Conservation (phyloP, 192 early-diverging fungal species). For the Coemansia nantahalensis region DNA sequence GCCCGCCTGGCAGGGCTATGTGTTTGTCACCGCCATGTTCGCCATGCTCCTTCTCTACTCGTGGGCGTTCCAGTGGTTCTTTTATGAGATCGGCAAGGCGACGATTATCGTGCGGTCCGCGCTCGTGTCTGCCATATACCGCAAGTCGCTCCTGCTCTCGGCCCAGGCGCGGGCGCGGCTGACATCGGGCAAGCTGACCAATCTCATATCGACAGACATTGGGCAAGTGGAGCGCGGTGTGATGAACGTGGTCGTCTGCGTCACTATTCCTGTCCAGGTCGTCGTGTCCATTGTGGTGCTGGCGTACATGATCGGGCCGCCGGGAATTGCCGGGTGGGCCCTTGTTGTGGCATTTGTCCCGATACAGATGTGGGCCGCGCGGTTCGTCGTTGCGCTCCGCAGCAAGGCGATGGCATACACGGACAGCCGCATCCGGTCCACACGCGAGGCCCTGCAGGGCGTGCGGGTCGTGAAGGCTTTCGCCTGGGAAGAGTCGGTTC, state of each 20-base stretch:
- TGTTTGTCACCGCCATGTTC: slow-evolving; percentile 46
- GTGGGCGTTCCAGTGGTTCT: slow-evolving; percentile 54
- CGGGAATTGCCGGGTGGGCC: slow-evolving; percentile 28
- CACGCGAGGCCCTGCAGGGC: slow-evolving; percentile 57
- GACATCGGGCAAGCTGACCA: slow-evolving; percentile 36
- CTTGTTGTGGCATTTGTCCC: slow-evolving; percentile 44
- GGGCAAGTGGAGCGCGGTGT: slow-evolving; percentile 49
- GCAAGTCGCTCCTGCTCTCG: slow-evolving; percentile 60
- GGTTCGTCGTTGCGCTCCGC: slow-evolving; percentile 29
- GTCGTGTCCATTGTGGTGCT: slow-evolving; percentile 32
- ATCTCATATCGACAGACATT: slow-evolving; percentile 42
- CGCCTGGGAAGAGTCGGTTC: slow-evolving; percentile 56
- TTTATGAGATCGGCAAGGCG: slow-evolving; percentile 43
- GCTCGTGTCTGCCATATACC: slow-evolving; percentile 56
- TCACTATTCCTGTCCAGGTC: slow-evolving; percentile 44
- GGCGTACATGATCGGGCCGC: slow-evolving; percentile 41
- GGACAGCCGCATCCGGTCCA: slow-evolving; percentile 47
- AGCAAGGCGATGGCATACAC: slow-evolving; percentile 25
- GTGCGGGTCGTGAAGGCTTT: slow-evolving; percentile 69
- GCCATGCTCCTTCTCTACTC: slow-evolving; percentile 41
- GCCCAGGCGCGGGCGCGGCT: slow-evolving; percentile 35
- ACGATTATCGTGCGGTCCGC: slow-evolving; percentile 42
- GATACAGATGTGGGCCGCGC: slow-evolving; percentile 43
- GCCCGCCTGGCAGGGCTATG: slow-evolving; percentile 52
- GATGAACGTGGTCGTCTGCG: slow-evolving; percentile 32